Evolutionary conservation across 805 yeast genomes (phyloP), one percentile per base, ranked within the genome.

Genomic region (Saturnispora saitoi): DNA sequence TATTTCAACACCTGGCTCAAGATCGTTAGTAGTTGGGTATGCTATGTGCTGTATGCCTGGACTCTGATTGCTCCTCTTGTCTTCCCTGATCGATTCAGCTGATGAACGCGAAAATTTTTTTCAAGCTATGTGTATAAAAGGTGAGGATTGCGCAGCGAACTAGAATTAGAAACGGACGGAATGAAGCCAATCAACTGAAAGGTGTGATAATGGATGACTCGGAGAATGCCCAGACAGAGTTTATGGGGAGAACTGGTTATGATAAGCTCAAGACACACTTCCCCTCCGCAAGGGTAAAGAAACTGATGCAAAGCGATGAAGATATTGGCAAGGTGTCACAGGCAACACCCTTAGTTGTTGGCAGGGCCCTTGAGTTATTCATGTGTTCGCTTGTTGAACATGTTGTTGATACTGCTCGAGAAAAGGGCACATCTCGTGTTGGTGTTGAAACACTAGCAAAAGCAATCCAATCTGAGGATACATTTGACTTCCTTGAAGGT

Each of bases 311-410:
- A 63, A 82, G 95, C 28, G 99, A 93, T 66, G 99, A 93, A 54
- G 99, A 93, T 54, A 90, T 93, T 41, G 99, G 99, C 3, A 93
- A 93, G 63, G 98, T 93, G 4, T 96, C 99, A 3, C 97, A 90
- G 62, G 97, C 96, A 2, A 95, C 99, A 2, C 99, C 99, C 0
- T 85, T 91, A n/a, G 91, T 91, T 15, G 96, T 93, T 8, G 97
- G 98, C 7, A 77, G 96, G 53, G 96, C 99, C 0, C 71, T 93
- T 46, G 98, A 93, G 68, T 76, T 88, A 52, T 93, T 93, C 63
- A 79, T 93, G 76, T 87, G 95, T 45, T 80, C 93, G 48, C 72
- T 93, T 48, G 95, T 93, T 44, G 90, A 86, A 57, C 88, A 86
- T 42, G 76, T 95, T 19, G 81, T 87, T 45, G 74, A 77, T 37